Evolutionary conservation across 805 yeast species (phyloP).

Genomic region (Yamadazyma takamatsuzukensis): DNA sequence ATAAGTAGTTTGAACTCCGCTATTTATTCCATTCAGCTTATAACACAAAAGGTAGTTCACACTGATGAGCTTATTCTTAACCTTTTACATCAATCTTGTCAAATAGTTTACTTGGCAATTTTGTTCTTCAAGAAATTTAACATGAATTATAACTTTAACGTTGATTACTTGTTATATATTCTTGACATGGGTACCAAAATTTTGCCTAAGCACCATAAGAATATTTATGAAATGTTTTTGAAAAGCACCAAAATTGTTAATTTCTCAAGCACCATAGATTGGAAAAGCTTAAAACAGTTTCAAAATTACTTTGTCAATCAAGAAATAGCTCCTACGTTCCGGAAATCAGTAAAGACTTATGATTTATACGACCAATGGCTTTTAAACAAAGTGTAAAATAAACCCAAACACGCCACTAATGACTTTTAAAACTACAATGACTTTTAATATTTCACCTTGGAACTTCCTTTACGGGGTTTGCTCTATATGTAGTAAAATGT

Average conservation of each 20-base stretch:
- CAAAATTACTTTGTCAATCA: constrained; percentile 17
- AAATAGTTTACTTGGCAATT: constrained; percentile 4
- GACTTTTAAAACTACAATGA: neutral
- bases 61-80: neutral
- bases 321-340: constrained; percentile 12
- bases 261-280: constrained; percentile 9
- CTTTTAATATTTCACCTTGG: too few species aligned
- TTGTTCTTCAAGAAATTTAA: constrained; percentile 10
- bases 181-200: constrained; percentile 1
- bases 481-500: too few species aligned
- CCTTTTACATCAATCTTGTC: constrained; percentile 5
- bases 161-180: constrained; percentile 10
- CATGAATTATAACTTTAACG: constrained; percentile 14
- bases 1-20: constrained; percentile 3
- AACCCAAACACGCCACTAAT: neutral
- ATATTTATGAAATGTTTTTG: too few species aligned
- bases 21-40: constrained; percentile 4
- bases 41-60: neutral
- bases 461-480: too few species aligned
- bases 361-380: constrained; percentile 6
- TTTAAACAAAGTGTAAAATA: constrained; percentile 2
- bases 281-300: constrained; percentile 14
- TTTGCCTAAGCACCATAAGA: neutral
- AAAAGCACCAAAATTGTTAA: too few species aligned
- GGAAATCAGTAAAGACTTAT: constrained; percentile 1